Evolutionary conservation across 2,329 filamentous ascomycete species (phyloP).

Genomic region (Diaporthe helianthi): DNA sequence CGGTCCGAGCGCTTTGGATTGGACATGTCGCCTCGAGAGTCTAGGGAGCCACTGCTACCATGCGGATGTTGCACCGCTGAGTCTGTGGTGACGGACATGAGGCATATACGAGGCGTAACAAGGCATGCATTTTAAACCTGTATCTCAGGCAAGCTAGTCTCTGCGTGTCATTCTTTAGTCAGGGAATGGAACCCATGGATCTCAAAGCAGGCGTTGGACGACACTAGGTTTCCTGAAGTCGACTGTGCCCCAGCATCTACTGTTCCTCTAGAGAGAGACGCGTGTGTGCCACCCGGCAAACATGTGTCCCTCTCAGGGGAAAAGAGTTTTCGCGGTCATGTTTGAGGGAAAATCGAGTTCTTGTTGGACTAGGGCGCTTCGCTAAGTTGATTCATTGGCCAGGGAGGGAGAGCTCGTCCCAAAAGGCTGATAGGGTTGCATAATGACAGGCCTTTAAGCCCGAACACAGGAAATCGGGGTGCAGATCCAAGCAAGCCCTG

Average conservation of each 20-base stretch:
- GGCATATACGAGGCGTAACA: neutral
- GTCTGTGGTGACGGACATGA: neutral
- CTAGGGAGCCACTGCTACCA: neutral
- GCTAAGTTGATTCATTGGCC: neutral
- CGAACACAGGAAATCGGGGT: neutral
- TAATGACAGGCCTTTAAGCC: conserved; percentile 3
- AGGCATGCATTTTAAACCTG: neutral
- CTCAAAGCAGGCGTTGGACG: neutral
- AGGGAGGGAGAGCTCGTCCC: neutral
- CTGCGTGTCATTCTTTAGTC: neutral
- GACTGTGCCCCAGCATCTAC: neutral
- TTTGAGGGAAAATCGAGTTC: neutral
- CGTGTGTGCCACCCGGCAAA: neutral
- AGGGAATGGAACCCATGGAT: neutral
- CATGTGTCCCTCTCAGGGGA: neutral
- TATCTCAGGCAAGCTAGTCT: neutral
- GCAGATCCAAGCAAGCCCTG: conserved; percentile 4
- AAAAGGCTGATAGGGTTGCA: conserved; percentile 16
- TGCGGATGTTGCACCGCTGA: neutral
- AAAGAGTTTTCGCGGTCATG: neutral
- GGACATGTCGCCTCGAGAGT: neutral
- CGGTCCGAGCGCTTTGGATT: neutral
- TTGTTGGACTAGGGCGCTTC: neutral
- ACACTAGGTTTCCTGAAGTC: neutral
- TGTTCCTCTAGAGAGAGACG: neutral